A percentile compares a stretch with the other conserved stretches of the same genome.
Evolutionary conservation across 2,329 filamentous ascomycete genomes (phyloP).

Genomic region (Hypoxylon sp.): DNA sequence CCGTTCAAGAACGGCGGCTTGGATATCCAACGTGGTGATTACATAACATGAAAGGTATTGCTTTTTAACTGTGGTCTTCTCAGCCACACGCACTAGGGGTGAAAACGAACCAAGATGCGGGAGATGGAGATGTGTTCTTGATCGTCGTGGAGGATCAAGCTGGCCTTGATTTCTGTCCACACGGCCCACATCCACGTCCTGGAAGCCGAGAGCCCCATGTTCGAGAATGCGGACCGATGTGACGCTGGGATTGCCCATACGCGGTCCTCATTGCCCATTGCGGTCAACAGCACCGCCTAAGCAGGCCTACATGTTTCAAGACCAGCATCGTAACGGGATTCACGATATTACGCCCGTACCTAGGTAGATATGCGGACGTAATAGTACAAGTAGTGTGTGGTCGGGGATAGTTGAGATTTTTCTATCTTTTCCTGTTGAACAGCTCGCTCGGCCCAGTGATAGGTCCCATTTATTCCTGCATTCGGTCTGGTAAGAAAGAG

Average conservation of each 20-base stretch:
- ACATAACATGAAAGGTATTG: not conserved
- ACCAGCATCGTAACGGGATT: constrained; percentile 16
- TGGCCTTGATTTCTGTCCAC: constrained; percentile 11
- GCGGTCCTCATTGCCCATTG: constrained; percentile 20
- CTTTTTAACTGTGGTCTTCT: not conserved
- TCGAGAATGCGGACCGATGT: constrained; percentile 34
- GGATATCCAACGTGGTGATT: not conserved
- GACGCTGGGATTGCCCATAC: constrained; percentile 24
- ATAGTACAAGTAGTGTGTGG: not conserved
- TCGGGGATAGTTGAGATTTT: not conserved
- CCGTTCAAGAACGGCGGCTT: not conserved
- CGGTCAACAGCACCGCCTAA: constrained; percentile 19
- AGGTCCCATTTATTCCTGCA: constrained; percentile 7
- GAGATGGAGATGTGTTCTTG: constrained; percentile 4
- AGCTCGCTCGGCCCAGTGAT: not conserved
- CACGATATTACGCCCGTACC: not conserved
- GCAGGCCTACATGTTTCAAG: constrained; percentile 25
- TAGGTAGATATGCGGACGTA: constrained; percentile 3
- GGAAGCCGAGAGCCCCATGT: constrained; percentile 24
- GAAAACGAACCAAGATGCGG: not conserved
- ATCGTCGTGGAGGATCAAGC: constrained; percentile 14
- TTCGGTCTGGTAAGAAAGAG: constrained; percentile 1
- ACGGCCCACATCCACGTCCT: constrained; percentile 6
- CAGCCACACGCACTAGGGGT: not conserved
- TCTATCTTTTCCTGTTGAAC: constrained; percentile 8